phyloP scores from a whole-genome alignment of 2,329 filamentous ascomycete genomes.

The Myotisia sp. region DNA sequence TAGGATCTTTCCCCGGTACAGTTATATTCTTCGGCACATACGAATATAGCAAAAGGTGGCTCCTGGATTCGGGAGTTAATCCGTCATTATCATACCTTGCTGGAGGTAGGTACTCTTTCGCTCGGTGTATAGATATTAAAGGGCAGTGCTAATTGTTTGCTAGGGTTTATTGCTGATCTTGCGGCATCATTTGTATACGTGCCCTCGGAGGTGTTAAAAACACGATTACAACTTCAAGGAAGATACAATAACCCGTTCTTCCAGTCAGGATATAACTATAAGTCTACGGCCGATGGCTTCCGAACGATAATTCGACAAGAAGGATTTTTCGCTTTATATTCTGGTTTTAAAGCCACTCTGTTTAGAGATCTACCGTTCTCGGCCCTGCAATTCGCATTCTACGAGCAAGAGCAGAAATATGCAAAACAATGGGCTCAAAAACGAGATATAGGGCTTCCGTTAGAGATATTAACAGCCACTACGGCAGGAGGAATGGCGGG shows the following conservation, averaged over 20 bases:
- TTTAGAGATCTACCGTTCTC: constrained; percentile 92
- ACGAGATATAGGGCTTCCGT: constrained; percentile 65
- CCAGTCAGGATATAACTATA: constrained; percentile 90
- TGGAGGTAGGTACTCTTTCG: constrained; percentile 46
- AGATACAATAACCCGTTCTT: constrained; percentile 92
- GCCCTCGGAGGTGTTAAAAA: constrained; percentile 93
- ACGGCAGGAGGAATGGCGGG: constrained; percentile 85
- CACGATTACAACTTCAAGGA: constrained; percentile 87
- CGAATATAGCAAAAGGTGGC: constrained; percentile 79
- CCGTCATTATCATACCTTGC: constrained; percentile 74
- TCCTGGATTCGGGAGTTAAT: constrained; percentile 73
- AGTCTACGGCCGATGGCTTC: constrained; percentile 66
- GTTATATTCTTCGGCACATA: constrained; percentile 93
- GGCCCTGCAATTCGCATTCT: constrained; percentile 93
- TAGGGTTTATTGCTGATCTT: constrained; percentile 83
- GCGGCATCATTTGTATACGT: constrained; percentile 90
- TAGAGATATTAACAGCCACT: constrained; percentile 82
- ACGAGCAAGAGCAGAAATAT: constrained; percentile 79
- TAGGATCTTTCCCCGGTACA: constrained; percentile 87
- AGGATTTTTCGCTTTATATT: constrained; percentile 73
- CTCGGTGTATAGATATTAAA: not conserved
- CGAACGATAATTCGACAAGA: constrained; percentile 73
- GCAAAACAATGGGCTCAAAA: constrained; percentile 66
- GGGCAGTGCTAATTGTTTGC: not conserved
- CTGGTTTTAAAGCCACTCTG: constrained; percentile 93